Base-by-base conservation (phyloP, 441 rosid genomes). In the Erodium texanum region DNA sequence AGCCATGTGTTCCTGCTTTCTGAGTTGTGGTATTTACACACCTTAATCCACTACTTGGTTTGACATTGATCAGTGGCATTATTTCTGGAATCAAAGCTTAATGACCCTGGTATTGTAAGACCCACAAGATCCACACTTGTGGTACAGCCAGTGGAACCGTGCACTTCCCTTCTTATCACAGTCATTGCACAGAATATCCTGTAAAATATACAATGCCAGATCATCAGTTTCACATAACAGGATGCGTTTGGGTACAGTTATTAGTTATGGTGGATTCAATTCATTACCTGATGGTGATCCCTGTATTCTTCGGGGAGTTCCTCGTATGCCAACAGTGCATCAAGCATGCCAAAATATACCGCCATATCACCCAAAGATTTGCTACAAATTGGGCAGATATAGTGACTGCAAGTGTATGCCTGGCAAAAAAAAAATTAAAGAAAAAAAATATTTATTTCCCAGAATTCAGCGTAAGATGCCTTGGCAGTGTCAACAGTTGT, bases 61-160 rank as follows among this genome's bases (percentile, higher is more conserved):
- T n/a, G n/a, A n/a, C n/a, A 3, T 7, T 7, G 1, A 32, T 1
- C 36, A 32, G 36, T 32, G 36, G 36, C 6, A 32, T 32, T 32
- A 41, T 41, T 41, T 41, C 9, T 10, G 10, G 48, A 41, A 41
- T 41, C 48, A 41, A 41, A 56, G 62, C 82, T 78, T 90, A 76
- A 90, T 89, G 71, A 93, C 91, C 48, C 96, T 84, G 14, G 95
- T 91, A 75, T 93, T 93, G 84, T 91, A 93, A 1, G 99, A 93
- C 45, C 97, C 86, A 11, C 95, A 93, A 16, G 24, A 68, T 20
- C 84, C 78, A 32, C 99, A 93, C 78, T 93, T 93, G 76, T 91
- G 99, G 78, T 93, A 91, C 56, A 93, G 78, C 97, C 99, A 93
- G 70, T 93, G 99, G 85, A 93, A 93, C 66, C 74, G 76, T 48